These are phyloP conservation scores for Colletotrichum liaoningense DNA, from an alignment of 2,329 filamentous ascomycete genomes.

Conservation along the genomic window DNA sequence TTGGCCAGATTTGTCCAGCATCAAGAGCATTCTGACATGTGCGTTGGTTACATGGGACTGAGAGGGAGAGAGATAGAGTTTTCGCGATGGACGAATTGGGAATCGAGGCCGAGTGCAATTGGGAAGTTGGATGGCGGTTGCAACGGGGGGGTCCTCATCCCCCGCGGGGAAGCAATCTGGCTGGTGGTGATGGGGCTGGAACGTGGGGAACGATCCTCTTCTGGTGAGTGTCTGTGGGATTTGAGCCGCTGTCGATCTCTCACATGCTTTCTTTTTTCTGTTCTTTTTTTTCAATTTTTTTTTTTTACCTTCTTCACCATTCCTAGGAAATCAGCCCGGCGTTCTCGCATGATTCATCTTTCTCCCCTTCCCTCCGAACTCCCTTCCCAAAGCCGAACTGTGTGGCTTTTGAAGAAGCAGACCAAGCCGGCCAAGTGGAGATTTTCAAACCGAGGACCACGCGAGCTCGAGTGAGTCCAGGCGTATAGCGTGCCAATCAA, in stretches of 20 bases:
- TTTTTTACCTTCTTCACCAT: not conserved
- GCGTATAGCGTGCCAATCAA: not conserved
- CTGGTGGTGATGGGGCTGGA: slow-evolving; percentile 15
- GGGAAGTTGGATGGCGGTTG: not conserved
- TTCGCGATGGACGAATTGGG: not conserved
- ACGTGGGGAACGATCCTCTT: slow-evolving; percentile 11
- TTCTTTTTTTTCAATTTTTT: not conserved
- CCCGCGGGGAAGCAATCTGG: not conserved
- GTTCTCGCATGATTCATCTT: not conserved
- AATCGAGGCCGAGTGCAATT: not conserved
- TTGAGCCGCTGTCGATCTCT: slow-evolving; percentile 34
- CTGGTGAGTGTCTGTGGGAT: not conserved
- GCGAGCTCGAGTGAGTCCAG: not conserved
- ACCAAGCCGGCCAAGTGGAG: not conserved
- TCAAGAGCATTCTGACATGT: not conserved
- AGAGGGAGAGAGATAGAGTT: not conserved
- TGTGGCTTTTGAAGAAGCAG: not conserved
- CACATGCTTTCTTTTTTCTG: slow-evolving; percentile 20
- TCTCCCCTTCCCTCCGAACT: not conserved
- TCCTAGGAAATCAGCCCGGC: not conserved
- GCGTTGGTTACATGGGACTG: not conserved
- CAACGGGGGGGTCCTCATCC: no score
- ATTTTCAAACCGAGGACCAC: not conserved
- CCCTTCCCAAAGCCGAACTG: not conserved
- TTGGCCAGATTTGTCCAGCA: not conserved